These are phyloP conservation scores for Coniella lustricola DNA, from an alignment of 2,329 filamentous ascomycete genomes.

Conservation along the genomic window DNA sequence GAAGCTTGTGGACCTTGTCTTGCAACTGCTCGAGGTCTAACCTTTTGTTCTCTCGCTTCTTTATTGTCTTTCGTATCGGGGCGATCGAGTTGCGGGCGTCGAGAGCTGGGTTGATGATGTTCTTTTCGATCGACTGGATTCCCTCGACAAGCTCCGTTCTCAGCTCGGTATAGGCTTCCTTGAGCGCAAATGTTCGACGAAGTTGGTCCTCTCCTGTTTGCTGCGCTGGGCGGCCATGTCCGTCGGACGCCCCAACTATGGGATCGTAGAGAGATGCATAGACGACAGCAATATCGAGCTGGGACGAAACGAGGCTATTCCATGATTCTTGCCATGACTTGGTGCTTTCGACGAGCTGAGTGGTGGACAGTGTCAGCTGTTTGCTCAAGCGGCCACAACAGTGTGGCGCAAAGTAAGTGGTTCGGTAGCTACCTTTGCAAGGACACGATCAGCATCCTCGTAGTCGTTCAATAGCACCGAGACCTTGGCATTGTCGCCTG, in stretches of 20 bases:
- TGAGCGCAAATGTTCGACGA: constrained; percentile 57
- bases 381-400: neutral
- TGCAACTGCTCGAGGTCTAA: constrained; percentile 75
- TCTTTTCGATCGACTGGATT: constrained; percentile 60
- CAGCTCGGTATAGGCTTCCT: constrained; percentile 62
- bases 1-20: constrained; percentile 60
- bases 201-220: constrained; percentile 58
- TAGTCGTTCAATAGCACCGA: constrained; percentile 71
- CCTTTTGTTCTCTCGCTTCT: constrained; percentile 76
- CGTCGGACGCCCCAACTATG: constrained; percentile 59
- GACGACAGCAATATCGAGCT: constrained; percentile 59
- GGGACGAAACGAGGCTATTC: constrained; percentile 63
- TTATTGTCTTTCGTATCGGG: constrained; percentile 73
- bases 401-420: neutral
- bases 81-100: constrained; percentile 62
- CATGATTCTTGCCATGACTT: constrained; percentile 74
- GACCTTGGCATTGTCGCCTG: constrained; percentile 70
- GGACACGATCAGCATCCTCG: constrained; percentile 68
- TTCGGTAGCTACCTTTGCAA: constrained; percentile 52
- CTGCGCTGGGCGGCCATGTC: constrained; percentile 45
- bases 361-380: neutral
- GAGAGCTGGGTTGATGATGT: constrained; percentile 62
- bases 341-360: constrained; percentile 66
- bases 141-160: constrained; percentile 66
- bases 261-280: constrained; percentile 71